These are phyloP conservation scores for Syzygium malaccense DNA, from an alignment of 441 rosid species.

Conservation along the genomic window DNA sequence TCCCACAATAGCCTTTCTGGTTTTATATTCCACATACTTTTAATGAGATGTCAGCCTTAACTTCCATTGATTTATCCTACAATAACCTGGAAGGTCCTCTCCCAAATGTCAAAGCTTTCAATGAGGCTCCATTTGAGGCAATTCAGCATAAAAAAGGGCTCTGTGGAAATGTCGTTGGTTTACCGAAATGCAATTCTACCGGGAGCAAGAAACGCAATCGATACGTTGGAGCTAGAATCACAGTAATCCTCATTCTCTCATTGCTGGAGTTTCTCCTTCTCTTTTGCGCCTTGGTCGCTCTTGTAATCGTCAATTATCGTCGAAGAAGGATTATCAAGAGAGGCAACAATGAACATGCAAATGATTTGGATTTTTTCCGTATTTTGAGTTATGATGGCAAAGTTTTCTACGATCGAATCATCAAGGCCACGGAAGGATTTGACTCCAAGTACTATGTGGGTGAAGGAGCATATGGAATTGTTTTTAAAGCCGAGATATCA, in stretches of 20 bases:
- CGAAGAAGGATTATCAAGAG: not conserved
- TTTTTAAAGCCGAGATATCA: not conserved
- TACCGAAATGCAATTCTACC: not conserved
- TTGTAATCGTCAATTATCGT: not conserved
- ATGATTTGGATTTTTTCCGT: not conserved
- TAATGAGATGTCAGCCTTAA: not conserved
- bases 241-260: rapidly evolving
- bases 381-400: not conserved
- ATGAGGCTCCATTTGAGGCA: not conserved
- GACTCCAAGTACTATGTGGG: not conserved
- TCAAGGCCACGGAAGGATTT: not conserved
- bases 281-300: not conserved
- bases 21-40: not conserved
- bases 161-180: not conserved
- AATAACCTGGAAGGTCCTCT: not conserved
- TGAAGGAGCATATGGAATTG: not conserved
- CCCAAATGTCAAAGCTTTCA: not conserved
- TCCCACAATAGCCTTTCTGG: not conserved
- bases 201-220: rapidly evolving
- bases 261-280: not conserved
- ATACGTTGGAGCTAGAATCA: rapidly evolving
- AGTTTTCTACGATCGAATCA: not conserved
- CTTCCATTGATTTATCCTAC: not conserved
- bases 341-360: not conserved
- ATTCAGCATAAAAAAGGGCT: not conserved